These are phyloP conservation scores for Plasmodium sp. DNA, from an alignment of 169 alveolate species.

Conservation along the genomic window DNA sequence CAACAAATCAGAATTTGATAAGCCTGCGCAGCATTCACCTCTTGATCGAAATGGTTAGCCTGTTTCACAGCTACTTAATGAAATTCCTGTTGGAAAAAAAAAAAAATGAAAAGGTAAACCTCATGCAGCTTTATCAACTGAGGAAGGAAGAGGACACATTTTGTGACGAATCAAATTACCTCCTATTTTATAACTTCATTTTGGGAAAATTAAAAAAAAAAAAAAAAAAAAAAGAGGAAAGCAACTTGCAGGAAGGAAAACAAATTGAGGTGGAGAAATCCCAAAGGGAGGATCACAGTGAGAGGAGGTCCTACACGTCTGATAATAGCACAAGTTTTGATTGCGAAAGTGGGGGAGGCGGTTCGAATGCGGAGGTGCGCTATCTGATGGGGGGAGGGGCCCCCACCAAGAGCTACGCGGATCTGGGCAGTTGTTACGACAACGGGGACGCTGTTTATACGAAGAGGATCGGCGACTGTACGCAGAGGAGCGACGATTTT, in stretches of 20 bases:
- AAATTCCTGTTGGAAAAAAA: slow-evolving; percentile 1
- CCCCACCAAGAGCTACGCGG: not conserved
- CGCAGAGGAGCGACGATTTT: not conserved
- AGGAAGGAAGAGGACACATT: not conserved
- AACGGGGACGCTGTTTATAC: not conserved
- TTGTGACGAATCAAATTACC: slow-evolving; percentile 29
- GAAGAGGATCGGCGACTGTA: not conserved
- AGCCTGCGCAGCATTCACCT: slow-evolving; percentile 43
- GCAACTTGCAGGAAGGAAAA: not conserved
- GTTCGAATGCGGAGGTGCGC: not conserved
- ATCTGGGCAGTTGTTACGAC: not conserved
- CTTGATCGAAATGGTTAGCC: slow-evolving; percentile 31
- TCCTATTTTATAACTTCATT: slow-evolving; percentile 21
- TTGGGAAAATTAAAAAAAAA: slow-evolving; percentile 33
- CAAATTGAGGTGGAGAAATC: not conserved
- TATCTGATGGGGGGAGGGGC: not conserved
- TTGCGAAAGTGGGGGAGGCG: not conserved
- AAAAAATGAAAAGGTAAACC: slow-evolving; percentile 4
- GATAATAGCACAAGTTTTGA: not conserved
- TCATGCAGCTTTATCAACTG: not conserved
- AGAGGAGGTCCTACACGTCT: not conserved
- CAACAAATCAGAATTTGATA: slow-evolving; percentile 46
- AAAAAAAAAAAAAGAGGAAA: not conserved
- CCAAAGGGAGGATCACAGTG: not conserved
- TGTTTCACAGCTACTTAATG: slow-evolving; percentile 11